Evolutionary conservation across 768 basidiomycete genomes (phyloP).

Genomic region (Clitopilus hobsonii): DNA sequence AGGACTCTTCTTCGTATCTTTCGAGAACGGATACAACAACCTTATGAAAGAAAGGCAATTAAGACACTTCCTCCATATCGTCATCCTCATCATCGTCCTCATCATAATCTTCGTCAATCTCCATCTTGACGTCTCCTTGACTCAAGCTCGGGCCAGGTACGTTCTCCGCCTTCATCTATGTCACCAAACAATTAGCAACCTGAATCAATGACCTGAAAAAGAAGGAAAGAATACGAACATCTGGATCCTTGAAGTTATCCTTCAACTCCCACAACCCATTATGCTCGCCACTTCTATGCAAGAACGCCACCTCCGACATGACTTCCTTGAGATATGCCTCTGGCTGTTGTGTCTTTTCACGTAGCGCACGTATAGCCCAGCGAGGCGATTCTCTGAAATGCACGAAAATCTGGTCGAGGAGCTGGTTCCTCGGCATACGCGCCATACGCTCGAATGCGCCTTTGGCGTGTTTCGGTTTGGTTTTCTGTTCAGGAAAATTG

Average conservation of each 20-base stretch:
- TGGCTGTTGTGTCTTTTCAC: constrained; percentile 81
- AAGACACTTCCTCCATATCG: neutral
- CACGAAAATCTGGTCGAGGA: constrained; percentile 77
- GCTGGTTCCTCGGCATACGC: constrained; percentile 86
- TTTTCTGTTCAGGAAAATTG: constrained; percentile 38
- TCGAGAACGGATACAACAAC: neutral
- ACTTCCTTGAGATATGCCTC: constrained; percentile 85
- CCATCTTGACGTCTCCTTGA: constrained; percentile 40
- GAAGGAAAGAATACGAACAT: constrained; percentile 34
- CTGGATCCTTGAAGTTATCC: constrained; percentile 63
- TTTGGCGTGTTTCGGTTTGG: constrained; percentile 63
- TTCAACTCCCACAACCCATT: constrained; percentile 80
- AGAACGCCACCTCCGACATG: constrained; percentile 66
- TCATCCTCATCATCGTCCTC: constrained; percentile 55
- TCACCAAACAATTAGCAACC: constrained; percentile 2
- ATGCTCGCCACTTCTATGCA: constrained; percentile 77
- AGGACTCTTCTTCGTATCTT: too few species aligned
- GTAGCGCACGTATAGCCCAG: constrained; percentile 75
- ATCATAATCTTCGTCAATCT: constrained; percentile 54
- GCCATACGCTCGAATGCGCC: constrained; percentile 83
- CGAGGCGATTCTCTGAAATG: constrained; percentile 75
- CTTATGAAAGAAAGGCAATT: neutral
- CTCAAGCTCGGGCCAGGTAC: constrained; percentile 32
- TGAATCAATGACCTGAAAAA: neutral
- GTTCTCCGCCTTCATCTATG: constrained; percentile 43